phyloP scores from a whole-genome alignment of 2,329 filamentous ascomycete species.

The Fusarium napiforme region DNA sequence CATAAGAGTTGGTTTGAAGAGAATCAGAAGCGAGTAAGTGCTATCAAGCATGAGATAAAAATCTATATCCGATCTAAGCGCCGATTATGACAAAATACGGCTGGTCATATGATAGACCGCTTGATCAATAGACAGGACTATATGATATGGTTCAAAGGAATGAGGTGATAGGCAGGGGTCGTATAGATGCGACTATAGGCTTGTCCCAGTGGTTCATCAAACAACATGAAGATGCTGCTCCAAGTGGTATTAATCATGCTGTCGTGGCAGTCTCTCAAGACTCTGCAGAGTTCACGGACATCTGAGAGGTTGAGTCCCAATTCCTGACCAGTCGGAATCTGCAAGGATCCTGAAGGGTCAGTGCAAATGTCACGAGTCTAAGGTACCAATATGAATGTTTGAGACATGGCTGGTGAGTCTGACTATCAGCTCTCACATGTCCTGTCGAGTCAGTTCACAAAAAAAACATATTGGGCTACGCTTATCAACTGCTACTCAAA shows the following conservation, averaged over 20 bases:
- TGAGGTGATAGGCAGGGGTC: neutral
- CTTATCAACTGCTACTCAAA: conserved; percentile 9
- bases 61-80: neutral
- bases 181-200: neutral
- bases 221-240: neutral
- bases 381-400: conserved; percentile 18
- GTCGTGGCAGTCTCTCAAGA: conserved; percentile 33
- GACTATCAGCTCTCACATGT: conserved; percentile 22
- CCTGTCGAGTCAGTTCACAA: conserved; percentile 12
- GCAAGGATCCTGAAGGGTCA: conserved; percentile 23
- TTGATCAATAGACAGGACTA: neutral
- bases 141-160: neutral
- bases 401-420: conserved; percentile 33
- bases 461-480: conserved; percentile 2
- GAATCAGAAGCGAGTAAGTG: conserved; percentile 17
- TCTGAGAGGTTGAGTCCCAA: conserved; percentile 21
- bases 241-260: conserved; percentile 18
- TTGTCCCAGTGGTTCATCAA: neutral
- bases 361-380: conserved; percentile 25
- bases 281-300: conserved; percentile 18
- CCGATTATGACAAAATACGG: neutral
- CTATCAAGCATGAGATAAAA: neutral
- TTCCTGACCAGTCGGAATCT: conserved; percentile 35
- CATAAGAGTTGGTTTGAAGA: neutral
- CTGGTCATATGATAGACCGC: conserved; percentile 8